phyloP scores from a whole-genome alignment of 352 stramenopile species.

The Aphanomyces astaci region DNA sequence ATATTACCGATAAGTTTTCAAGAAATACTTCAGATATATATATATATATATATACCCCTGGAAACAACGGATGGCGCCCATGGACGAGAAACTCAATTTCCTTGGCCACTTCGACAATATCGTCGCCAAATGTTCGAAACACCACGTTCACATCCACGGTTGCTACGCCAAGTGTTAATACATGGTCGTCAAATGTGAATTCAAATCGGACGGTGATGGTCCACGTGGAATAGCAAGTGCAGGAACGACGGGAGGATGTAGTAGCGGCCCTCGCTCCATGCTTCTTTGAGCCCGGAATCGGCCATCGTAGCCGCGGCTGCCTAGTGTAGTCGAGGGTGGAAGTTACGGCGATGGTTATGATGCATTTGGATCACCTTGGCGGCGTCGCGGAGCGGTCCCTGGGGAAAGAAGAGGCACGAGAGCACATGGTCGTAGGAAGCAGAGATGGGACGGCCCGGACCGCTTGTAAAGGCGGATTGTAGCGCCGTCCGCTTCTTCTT shows the following conservation, averaged over 20 bases:
- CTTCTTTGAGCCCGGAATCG: conserved; percentile 49
- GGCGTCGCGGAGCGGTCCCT: conserved; percentile 35
- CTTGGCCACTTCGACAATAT: conserved; percentile 62
- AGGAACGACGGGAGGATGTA: conserved; percentile 80
- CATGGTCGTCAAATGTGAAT: conserved; percentile 28
- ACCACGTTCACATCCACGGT: conserved; percentile 31
- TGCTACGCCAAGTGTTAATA: background rate
- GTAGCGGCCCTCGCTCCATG: conserved; percentile 62
- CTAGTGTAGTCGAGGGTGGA: background rate
- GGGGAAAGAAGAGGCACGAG: conserved; percentile 61
- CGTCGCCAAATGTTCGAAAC: conserved; percentile 76
- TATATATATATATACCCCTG: conserved; percentile 12
- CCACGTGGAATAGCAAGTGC: conserved; percentile 50
- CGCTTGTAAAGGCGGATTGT: conserved; percentile 68
- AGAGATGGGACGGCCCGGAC: conserved; percentile 37
- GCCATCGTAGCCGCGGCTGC: conserved; percentile 37
- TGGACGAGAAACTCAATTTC: conserved; percentile 62
- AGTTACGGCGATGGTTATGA: background rate
- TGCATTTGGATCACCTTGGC: conserved; percentile 29
- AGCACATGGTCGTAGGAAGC: conserved; percentile 63
- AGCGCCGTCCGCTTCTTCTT: conserved; percentile 74
- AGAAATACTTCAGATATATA: too few species aligned
- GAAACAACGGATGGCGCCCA: conserved; percentile 47
- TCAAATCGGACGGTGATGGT: conserved; percentile 30
- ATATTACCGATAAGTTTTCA: too few species aligned